These are phyloP conservation scores for Hippophae tibetana DNA, from an alignment of 306 rosid genomes.

Conservation along the genomic window DNA sequence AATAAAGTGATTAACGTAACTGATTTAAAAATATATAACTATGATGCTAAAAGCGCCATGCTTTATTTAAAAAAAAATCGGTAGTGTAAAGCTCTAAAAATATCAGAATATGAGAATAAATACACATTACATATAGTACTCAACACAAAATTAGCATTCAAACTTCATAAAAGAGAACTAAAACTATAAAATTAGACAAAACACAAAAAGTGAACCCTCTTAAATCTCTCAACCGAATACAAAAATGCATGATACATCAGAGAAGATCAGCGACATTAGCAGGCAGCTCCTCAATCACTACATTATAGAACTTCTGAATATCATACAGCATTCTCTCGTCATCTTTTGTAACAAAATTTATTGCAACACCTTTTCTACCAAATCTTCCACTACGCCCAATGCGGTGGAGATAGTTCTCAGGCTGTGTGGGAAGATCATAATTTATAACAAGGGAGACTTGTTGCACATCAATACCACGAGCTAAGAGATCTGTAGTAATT, in stretches of 20 bases:
- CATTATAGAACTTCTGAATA: not conserved
- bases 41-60: no score
- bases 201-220: no score
- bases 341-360: not conserved
- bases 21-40: no score
- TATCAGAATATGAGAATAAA: no score
- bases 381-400: not conserved
- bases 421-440: not conserved
- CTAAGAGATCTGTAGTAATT: not conserved
- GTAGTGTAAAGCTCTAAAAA: no score
- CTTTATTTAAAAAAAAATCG: no score
- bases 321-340: not conserved
- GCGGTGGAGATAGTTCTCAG: not conserved
- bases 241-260: not conserved
- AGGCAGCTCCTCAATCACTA: not conserved
- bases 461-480: not conserved
- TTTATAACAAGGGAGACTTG: not conserved
- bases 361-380: not conserved
- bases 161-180: no score
- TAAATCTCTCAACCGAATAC: no score
- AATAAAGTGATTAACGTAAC: no score
- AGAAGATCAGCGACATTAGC: not conserved
- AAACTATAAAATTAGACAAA: no score
- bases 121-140: no score
- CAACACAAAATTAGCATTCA: no score